Evolutionary conservation across 495 filamentous ascomycete genomes (phyloP).

Genomic region (Xylaria scruposa): DNA sequence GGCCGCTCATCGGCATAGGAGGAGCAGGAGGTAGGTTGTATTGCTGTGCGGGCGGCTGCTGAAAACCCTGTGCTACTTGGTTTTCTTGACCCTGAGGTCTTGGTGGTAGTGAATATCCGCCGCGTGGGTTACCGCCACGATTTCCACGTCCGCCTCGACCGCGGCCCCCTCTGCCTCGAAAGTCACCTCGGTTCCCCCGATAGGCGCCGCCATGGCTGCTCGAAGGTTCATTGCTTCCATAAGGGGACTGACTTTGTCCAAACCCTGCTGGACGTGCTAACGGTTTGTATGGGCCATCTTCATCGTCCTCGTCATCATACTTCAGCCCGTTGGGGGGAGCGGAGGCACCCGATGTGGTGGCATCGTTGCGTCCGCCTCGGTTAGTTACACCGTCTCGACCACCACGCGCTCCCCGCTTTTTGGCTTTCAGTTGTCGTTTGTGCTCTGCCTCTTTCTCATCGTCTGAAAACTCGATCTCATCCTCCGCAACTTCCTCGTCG

Average conservation of each 20-base stretch:
- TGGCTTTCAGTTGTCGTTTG: conserved; percentile 67
- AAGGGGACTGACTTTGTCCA: conserved; percentile 44
- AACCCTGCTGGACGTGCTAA: conserved; percentile 67
- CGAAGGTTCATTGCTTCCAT: conserved; percentile 38
- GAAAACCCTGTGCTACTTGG: conserved; percentile 35
- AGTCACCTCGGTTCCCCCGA: conserved; percentile 49
- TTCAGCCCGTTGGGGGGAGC: conserved; percentile 40
- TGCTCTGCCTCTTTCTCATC: conserved; percentile 91
- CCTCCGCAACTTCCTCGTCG: conserved; percentile 87
- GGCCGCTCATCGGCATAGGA: conserved; percentile 26
- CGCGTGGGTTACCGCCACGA: conserved; percentile 41
- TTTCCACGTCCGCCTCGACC: conserved; percentile 50
- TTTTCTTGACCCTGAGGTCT: conserved; percentile 35
- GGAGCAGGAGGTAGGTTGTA: conserved; percentile 31
- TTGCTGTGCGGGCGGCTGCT: conserved; percentile 37
- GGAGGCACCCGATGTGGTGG: conserved; percentile 46
- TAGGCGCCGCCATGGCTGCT: conserved; percentile 39
- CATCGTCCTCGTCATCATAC: conserved; percentile 68
- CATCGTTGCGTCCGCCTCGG: conserved; percentile 43
- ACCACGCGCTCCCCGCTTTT: conserved; percentile 58
- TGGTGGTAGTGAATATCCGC: conserved; percentile 44
- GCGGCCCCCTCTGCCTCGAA: conserved; percentile 52
- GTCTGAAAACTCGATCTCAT: conserved; percentile 93
- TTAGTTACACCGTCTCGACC: conserved; percentile 42
- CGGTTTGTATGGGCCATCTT: conserved; percentile 72